Base-by-base conservation (phyloP, 352 stramenopile species). In the Globisporangium parvum region DNA sequence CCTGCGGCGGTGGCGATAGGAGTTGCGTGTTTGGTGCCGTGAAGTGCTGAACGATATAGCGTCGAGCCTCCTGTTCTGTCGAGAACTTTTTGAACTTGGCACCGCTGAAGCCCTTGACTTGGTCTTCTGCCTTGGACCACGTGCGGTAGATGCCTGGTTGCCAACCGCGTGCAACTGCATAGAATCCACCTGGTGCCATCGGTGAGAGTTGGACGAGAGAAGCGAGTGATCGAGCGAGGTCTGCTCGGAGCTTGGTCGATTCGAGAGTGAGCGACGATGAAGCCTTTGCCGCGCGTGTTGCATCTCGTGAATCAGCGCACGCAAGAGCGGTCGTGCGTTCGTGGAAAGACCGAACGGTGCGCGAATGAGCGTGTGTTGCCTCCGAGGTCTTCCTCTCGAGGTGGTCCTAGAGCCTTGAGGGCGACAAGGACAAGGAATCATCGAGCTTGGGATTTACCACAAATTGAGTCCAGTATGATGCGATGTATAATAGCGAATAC, bases 51-150 rank as follows among this genome's bases (percentile, higher is more conserved):
- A 14, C 28, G 62, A 91, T 49, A 52, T 87, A 91, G n/a, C 59
- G 61, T 18, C 77, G 57, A 3, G 83, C 83, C 44, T 88, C 63
- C 5, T 44, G 51, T 31, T 63, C n/a, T 1, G 67, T 81, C 31
- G 70, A 57, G 60, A 89, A 90, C 47, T 87, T 88, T 58, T 93
- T 88, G 60, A 63, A 87, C 15, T 50, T 65, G 24, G 67, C 65
- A 12, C 67, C 68, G 12, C 52, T 50, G 49, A 83, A 88, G 23
- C 78, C 75, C 52, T 80, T 74, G 11, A 93, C 74, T 51, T 88
- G 69, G 28, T 63, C 60, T 49, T 89, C 53, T 0, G 64, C 53
- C 11, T 69, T 48, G 17, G 18, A 20, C 82, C 80, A 93, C 12
- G 74, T 71, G 21, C 50, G 62, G 61, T 80, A 91, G 47, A 93